A percentile compares a stretch with the other conserved stretches of the same genome.
phyloP scores from a whole-genome alignment of 352 stramenopile species.

The Elongisporangium anandrum region DNA sequence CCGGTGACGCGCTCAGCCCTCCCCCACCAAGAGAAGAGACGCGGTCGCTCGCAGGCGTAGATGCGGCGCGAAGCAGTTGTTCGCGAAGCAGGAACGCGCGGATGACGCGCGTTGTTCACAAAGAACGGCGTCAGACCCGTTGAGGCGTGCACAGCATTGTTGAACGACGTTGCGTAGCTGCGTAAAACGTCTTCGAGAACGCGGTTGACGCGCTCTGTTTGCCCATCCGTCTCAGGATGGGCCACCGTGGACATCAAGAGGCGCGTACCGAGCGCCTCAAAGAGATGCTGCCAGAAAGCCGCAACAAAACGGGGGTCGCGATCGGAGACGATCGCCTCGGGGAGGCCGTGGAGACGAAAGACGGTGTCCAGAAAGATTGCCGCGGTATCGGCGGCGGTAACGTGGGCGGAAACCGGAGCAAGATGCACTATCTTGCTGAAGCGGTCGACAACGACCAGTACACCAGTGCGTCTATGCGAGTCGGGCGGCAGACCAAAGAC shows the following conservation, averaged over 20 bases:
- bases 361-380: conserved; percentile 20
- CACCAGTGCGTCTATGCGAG: no score
- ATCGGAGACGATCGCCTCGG: conserved; percentile 10
- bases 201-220: no score
- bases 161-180: no score
- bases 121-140: conserved; percentile 19
- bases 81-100: conserved; percentile 5
- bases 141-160: conserved; percentile 16
- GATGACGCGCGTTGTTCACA: conserved; percentile 8
- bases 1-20: no score
- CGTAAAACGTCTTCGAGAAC: no score
- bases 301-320: conserved; percentile 12
- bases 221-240: no score
- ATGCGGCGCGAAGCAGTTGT: no score
- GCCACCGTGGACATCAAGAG: no score
- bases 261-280: conserved; percentile 8
- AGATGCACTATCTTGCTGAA: conserved; percentile 28
- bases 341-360: conserved; percentile 16
- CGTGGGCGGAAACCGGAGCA: background rate
- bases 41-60: no score
- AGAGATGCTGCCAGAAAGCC: conserved; percentile 15
- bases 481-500: no score
- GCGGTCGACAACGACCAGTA: conserved; percentile 21
- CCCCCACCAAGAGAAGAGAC: conserved; percentile 2
- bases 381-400: conserved; percentile 13